Evolutionary conservation across 352 stramenopile genomes (phyloP), one percentile per base, ranked within the genome.

Genomic region (Stramenopiles sp.): DNA sequence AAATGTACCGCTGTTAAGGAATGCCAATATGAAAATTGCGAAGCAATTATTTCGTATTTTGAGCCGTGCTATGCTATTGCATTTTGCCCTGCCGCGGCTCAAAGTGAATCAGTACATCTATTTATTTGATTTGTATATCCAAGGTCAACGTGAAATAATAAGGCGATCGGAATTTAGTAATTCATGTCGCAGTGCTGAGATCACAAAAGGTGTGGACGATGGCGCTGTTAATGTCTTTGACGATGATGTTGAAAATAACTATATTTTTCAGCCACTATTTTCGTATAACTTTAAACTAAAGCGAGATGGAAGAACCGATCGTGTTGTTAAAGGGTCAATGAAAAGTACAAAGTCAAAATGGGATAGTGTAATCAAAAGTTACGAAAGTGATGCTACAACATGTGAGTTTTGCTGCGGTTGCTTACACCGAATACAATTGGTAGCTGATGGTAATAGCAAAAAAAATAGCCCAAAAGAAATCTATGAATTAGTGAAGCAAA

Each of bases 391-490:
- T 8, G 22, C 22, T 33, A 14, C 14, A 4, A 33, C 71, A 31
- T 78, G 30, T 31, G 71, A 78, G 14, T 78, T 78, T 78, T 78
- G 71, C 71, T 14, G 31, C 22, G 22, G 71, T 31, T 78, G 71
- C 14, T 78, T 78, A 33, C 14, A 33, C 8, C 4, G 31, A 78
- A 78, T 78, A 78, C 30, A 78, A 78, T 14, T 31, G 14, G 4
- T 14, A 78, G 30, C 71, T 4, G 30, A 31, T 14, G 31, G 30
- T 14, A 14, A 33, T 31, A 78, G 71, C 22, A 78, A 78, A 78
- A 78, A 31, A 14, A 78, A 78, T 4, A 33, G 30, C 22, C 71
- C 71, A 78, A 78, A 78, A 33, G 71, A 78, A 78, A 78, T 78
- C 8, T 78, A 78, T 14, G 31, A 14, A 8, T 31, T 33, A 33